A percentile compares a stretch with the other conserved stretches of the same genome.
These are phyloP conservation scores for Epichloe elymi DNA, from an alignment of 2,329 filamentous ascomycete genomes.

Conservation along the genomic window DNA sequence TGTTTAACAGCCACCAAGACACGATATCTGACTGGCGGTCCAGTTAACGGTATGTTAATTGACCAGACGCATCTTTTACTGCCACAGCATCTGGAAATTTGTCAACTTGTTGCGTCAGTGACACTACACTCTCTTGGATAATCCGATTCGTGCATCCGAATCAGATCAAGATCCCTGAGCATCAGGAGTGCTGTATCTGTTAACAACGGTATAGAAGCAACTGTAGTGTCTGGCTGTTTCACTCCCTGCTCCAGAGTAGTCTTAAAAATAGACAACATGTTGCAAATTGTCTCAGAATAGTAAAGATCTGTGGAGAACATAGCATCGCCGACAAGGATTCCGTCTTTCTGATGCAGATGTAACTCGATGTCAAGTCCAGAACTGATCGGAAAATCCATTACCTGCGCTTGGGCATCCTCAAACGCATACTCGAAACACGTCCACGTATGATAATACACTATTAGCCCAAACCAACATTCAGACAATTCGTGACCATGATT, in stretches of 20 bases:
- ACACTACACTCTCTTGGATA: conserved; percentile 1
- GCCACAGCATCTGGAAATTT: neutral
- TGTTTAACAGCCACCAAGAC: neutral
- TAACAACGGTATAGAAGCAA: neutral
- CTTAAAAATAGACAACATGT: neutral
- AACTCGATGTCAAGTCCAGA: conserved; percentile 1
- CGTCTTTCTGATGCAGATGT: neutral
- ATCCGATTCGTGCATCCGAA: neutral
- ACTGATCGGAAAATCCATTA: neutral
- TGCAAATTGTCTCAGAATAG: neutral
- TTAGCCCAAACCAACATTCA: too few relatives aligned
- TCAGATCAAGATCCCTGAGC: neutral
- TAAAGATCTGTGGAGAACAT: neutral
- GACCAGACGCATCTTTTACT: neutral
- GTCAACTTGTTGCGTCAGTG: neutral
- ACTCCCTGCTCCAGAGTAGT: neutral
- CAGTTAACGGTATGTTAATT: neutral
- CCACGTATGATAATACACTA: too few relatives aligned
- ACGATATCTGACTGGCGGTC: neutral
- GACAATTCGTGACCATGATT: too few relatives aligned
- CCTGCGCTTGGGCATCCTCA: neutral
- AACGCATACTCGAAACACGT: neutral
- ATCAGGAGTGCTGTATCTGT: neutral
- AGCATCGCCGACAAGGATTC: neutral
- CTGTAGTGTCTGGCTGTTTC: neutral